These are phyloP conservation scores for Polytrichum formosum DNA, from an alignment of 225 moss, liverwort and hornwort genomes.

Conservation along the genomic window DNA sequence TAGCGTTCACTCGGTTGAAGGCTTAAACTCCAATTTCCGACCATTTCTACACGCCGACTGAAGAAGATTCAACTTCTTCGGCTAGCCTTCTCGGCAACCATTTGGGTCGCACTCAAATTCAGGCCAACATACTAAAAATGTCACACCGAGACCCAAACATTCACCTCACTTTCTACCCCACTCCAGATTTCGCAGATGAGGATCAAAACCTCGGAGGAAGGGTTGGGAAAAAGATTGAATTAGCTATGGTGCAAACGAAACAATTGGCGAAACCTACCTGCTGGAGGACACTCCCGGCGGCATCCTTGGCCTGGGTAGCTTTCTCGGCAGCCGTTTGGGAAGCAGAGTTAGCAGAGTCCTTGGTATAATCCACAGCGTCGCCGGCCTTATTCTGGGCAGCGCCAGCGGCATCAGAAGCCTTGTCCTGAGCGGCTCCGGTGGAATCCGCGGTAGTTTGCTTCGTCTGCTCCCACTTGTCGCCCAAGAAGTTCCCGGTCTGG, in stretches of 20 bases:
- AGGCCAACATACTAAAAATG: too few relatives aligned
- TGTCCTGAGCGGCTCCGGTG: not conserved
- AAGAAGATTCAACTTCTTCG: too few relatives aligned
- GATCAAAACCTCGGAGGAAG: too few relatives aligned
- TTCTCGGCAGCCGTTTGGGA: not conserved
- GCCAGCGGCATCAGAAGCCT: not conserved
- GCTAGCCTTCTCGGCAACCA: too few relatives aligned
- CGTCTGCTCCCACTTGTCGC: not conserved
- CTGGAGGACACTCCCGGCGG: not conserved
- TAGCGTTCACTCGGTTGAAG: too few relatives aligned
- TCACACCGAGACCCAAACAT: not conserved
- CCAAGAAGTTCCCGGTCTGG: not conserved
- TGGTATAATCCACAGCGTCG: not conserved
- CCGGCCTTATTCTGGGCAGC: conserved; percentile 3
- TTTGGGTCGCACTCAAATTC: too few relatives aligned
- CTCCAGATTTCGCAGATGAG: not conserved
- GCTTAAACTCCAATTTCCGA: too few relatives aligned
- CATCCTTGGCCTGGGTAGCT: not conserved
- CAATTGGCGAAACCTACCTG: conserved; percentile 1
- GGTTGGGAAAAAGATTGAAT: not conserved
- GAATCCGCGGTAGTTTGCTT: not conserved
- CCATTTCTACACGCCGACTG: too few relatives aligned
- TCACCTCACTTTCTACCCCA: too few relatives aligned
- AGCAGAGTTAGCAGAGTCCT: not conserved
- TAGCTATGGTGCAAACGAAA: too few relatives aligned